Evolutionary conservation across 345 rosid genomes (phyloP), one percentile per base, ranked within the genome.

Genomic region (Rhodamnia rubescens): DNA sequence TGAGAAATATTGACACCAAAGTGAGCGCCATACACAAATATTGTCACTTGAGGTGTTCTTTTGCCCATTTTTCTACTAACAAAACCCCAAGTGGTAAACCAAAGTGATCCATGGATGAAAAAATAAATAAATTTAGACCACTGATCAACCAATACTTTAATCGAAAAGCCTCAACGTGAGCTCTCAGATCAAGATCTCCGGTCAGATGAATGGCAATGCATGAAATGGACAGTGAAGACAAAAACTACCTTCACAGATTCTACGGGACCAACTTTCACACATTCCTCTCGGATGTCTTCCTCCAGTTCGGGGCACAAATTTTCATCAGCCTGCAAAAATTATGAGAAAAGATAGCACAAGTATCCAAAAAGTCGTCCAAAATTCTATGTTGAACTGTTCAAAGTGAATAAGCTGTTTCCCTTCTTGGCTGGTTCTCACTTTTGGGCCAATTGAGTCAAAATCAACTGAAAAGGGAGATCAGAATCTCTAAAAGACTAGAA

Each of bases 271-370:
- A 96, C 91, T 89, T 96, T 98, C 84, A 29, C 74, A 84, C 98
- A 96, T 90, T 98, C 99, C 86, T 93, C 99, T 91, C 87, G 89
- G 88, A 96, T 92, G 88, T 96, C 99, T 64, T 90, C 92, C 89
- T 96, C 96, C 84, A 98, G 87, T 81, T 98, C 99, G 50, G 93
- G 83, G 86, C 86, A 56, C 87, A 96, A 88, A 90, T 84, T 91
- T 89, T 95, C 99, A 91, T 98, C 99, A 50, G 92, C 88, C 99
- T 96, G 91, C 86, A 75, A 69, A 89, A 59, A 51, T 7, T n/a
- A 26, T 4, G 0, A n/a, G 54, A 26, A 55, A 32, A 69, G 47
- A 69, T 44, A 36, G 26, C 42, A 36, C 18, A 21, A 36, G 47
- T 69, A 18, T 69, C 13, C 13, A 36, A 36, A 64, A 69, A 69